Evolutionary conservation across 257 asterid species (phyloP), one percentile per base, ranked within the genome.

Genomic region (Paraleonurus japonicus): DNA sequence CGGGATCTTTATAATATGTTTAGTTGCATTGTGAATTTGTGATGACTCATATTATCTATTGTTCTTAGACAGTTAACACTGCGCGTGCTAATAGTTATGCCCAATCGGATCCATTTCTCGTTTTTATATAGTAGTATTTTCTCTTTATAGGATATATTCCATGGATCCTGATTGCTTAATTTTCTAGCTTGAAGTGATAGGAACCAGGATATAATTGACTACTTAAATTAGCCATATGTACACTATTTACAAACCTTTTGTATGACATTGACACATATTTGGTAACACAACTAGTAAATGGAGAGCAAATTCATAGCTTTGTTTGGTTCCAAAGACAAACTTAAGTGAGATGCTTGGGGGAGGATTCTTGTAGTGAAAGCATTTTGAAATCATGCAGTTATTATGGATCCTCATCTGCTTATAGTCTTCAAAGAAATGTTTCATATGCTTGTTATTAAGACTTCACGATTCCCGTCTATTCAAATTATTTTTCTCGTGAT

Each of bases 11-110:
- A 16, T 60, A 33, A 7, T 69, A 10, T 61, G 69, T 62, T 48
- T 13, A 19, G 28, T 70, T 74, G 60, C 66, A 33, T n/a, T 26
- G 10, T n/a, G n/a, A n/a, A n/a, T n/a, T n/a, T n/a, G n/a, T 66
- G 50, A 11, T 69, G 39, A 32, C 4, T 50, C 63, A 30, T 19
- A 1, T 33, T 55, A 58, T 39, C 32, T 67, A 27, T 28, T 55
- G 74, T 22, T 61, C 50, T 55, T 20, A 13, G 65, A 0, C 13
- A 19, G 35, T 9, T 9, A 37, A 43, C 30, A 57, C 22, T n/a
- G 45, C 4, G 26, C 19, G 4, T 13, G 60, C 30, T 9, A 19
- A 8, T 53, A 30, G 61, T 54, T 12, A 22, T 54, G 61, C 27
- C 30, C 13, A 54, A 22, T 12, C 15, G 30, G 3, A 6, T n/a